Base-by-base conservation (phyloP, 805 yeast genomes). In the Candida golubevii region DNA sequence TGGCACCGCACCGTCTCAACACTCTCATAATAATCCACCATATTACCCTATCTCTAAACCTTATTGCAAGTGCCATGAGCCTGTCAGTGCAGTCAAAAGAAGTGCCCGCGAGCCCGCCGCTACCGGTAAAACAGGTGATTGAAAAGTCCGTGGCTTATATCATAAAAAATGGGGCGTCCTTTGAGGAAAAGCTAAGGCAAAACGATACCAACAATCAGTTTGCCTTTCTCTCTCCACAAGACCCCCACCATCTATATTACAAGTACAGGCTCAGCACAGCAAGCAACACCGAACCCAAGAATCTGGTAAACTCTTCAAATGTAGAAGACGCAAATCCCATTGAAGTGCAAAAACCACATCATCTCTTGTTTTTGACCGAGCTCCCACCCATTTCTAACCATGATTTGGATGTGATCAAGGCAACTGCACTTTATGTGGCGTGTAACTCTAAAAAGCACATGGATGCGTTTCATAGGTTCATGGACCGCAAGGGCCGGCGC, bases 61-160 rank as follows among this genome's bases (percentile, higher is more conserved):
- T 18, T 18, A 18, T 18, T 18, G 23, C 23, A 18, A 18, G 23
- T 18, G 23, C 23, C 23, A 18, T 18, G 23, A 18, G 23, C 23
- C 23, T 18, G 23, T 18, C 23, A 18, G 23, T 18, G 23, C 23
- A 18, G 23, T 18, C 23, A 18, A 18, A 18, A 18, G 32, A 29
- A 29, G 18, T 34, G 9, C 36, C 36, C 26, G 28, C 12, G n/a
- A 23, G 26, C 28, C 56, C 51, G 8, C 54, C 86, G 3, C 75
- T 68, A 8, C 71, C 73, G 10, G 54, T 74, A 6, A 63, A 67
- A 48, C 72, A 72, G 12, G 72, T 78, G 14, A 82, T 90, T 14
- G 81, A 78, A 40, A 85, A 83, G 56, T 85, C 96, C 0, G 88
- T 83, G 0, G 77, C 69, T 4, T 87, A 83, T 55, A 88, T 89